These are phyloP conservation scores for Neofusicoccum laricinum DNA, from an alignment of 2,329 filamentous ascomycete species.

Conservation along the genomic window DNA sequence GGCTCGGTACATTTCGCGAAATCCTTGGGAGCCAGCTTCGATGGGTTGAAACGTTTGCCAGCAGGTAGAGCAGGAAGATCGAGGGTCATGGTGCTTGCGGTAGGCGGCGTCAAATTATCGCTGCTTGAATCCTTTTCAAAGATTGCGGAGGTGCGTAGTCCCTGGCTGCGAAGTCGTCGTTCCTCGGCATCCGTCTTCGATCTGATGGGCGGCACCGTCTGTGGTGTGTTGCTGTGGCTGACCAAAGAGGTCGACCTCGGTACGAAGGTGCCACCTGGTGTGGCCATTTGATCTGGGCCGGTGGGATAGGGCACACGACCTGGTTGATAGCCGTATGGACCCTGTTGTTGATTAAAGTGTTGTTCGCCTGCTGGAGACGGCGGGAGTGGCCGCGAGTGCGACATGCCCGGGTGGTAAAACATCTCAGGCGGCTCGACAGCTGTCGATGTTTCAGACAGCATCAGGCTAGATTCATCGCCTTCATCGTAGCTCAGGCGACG, in stretches of 20 bases:
- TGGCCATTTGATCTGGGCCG: constrained; percentile 30
- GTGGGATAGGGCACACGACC: constrained; percentile 30
- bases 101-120: constrained; percentile 55
- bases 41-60: constrained; percentile 77
- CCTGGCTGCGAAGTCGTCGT: constrained; percentile 44
- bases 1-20: constrained; percentile 84
- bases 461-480: constrained; percentile 68
- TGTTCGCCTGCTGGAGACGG: constrained; percentile 61
- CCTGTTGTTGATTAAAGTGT: constrained; percentile 49
- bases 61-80: constrained; percentile 82
- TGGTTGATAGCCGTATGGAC: constrained; percentile 49
- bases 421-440: constrained; percentile 73
- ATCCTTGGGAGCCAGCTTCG: constrained; percentile 76
- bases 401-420: constrained; percentile 86
- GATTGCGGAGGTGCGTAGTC: constrained; percentile 22
- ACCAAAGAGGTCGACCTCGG: constrained; percentile 62
- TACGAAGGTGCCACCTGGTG: constrained; percentile 31
- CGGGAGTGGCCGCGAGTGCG: constrained; percentile 54
- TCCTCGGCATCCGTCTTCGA: constrained; percentile 92
- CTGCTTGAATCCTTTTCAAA: constrained; percentile 40
- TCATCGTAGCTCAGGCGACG: constrained; percentile 87
- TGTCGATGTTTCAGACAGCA: constrained; percentile 40
- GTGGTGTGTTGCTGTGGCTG: constrained; percentile 76
- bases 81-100: constrained; percentile 57
- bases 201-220: constrained; percentile 75